These are phyloP conservation scores for Rhizopus arrhizus DNA, from an alignment of 371 early-diverging fungal species.

Conservation along the genomic window DNA sequence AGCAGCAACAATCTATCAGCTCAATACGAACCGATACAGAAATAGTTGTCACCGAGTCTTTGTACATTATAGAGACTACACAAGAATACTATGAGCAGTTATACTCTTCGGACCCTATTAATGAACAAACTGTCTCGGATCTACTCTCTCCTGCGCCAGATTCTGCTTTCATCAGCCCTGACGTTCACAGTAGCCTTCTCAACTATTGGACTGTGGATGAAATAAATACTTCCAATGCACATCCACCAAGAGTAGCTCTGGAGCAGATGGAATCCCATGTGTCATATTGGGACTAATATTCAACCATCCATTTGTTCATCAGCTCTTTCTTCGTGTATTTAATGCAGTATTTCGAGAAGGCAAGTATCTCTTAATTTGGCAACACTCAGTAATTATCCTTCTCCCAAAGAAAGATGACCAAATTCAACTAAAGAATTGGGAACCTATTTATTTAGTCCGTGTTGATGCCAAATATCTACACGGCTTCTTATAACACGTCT, in stretches of 20 bases:
- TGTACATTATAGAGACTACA: constrained; percentile 8
- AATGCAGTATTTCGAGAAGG: constrained; percentile 21
- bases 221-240: not conserved
- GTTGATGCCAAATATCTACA: constrained; percentile 28
- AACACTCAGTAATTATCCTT: constrained; percentile 24
- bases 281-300: constrained; percentile 23
- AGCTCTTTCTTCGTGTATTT: constrained; percentile 18
- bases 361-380: constrained; percentile 15
- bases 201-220: not conserved
- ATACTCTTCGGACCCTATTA: constrained; percentile 13
- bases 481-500: constrained; percentile 22
- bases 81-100: constrained; percentile 4
- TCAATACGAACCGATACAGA: constrained; percentile 8
- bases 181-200: not conserved
- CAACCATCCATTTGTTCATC: not conserved
- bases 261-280: constrained; percentile 38
- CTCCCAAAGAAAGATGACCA: not conserved
- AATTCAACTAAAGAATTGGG: too few species aligned
- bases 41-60: not conserved
- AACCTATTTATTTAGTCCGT: too few species aligned
- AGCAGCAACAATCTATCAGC: constrained; percentile 15
- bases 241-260: constrained; percentile 25
- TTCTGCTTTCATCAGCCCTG: not conserved
- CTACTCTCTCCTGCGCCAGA: constrained; percentile 1
- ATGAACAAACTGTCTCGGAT: not conserved